phyloP scores from a whole-genome alignment of 257 asterid species.

The Linderniella brevidens region DNA sequence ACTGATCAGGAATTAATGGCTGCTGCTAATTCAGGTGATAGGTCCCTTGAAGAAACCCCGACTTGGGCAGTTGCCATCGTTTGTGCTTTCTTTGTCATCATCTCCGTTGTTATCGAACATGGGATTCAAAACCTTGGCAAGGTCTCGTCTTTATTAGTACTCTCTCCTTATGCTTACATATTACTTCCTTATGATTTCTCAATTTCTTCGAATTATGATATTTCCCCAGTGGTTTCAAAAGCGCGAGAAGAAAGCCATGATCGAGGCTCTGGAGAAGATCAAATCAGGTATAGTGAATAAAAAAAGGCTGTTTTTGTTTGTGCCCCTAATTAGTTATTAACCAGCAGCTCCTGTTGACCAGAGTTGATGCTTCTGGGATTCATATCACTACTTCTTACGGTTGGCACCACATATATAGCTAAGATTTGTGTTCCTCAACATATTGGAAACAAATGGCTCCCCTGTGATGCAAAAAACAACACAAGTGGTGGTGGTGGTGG shows the following conservation, averaged over 20 bases:
- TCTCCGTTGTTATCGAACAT: constrained; percentile 49
- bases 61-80: constrained; percentile 84
- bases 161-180: neutral
- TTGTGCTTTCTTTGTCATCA: constrained; percentile 37
- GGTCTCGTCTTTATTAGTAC: constrained; percentile 15
- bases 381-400: constrained; percentile 47
- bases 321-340: neutral
- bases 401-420: constrained; percentile 27
- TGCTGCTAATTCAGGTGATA: constrained; percentile 18
- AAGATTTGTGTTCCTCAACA: constrained; percentile 34
- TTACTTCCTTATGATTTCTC: neutral
- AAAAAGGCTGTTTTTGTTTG: neutral
- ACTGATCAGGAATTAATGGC: constrained; percentile 15
- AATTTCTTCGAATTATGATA: neutral
- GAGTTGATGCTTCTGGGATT: constrained; percentile 58
- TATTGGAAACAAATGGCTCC: constrained; percentile 44
- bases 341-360: constrained; percentile 1
- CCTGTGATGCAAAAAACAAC: constrained; percentile 16
- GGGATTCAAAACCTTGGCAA: constrained; percentile 50
- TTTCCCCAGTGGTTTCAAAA: constrained; percentile 46
- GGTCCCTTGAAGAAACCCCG: constrained; percentile 56
- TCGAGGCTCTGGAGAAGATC: constrained; percentile 55
- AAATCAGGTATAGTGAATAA: constrained; percentile 29
- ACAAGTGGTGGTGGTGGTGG: neutral
- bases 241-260: constrained; percentile 44